Conservation (phyloP, 2,329 filamentous ascomycete species). For the Sarocladium oryzae region DNA sequence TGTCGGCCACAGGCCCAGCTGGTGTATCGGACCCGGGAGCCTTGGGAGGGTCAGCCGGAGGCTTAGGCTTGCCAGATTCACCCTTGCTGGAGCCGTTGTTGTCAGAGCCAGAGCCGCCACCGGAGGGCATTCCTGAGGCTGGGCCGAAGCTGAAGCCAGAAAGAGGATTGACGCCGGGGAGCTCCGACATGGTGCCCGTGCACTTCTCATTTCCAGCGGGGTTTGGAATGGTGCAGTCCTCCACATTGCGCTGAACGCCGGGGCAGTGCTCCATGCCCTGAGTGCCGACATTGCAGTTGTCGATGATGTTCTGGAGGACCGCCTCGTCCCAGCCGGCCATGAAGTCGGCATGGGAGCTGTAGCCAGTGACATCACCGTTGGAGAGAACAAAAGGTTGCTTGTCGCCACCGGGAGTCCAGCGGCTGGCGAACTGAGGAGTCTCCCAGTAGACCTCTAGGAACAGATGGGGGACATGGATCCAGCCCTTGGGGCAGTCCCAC, state of each 20-base stretch:
- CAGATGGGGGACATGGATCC: slow-evolving; percentile 48
- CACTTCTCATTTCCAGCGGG: slow-evolving; percentile 38
- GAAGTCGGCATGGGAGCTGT: slow-evolving; percentile 66
- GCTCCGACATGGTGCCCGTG: slow-evolving; percentile 34
- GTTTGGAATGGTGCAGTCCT: slow-evolving; percentile 44
- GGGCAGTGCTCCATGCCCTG: slow-evolving; percentile 57
- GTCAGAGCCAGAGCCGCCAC: background rate
- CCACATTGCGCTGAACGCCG: slow-evolving; percentile 47
- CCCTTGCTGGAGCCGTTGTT: background rate
- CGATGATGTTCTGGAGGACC: slow-evolving; percentile 59
- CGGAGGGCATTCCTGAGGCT: background rate
- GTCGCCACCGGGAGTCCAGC: slow-evolving; percentile 42
- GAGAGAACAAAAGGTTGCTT: slow-evolving; percentile 62
- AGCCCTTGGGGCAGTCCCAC: slow-evolving; percentile 48
- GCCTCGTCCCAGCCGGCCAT: slow-evolving; percentile 64
- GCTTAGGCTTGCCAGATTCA: background rate
- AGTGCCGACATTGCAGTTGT: slow-evolving; percentile 56
- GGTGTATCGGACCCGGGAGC: background rate
- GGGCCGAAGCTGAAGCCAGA: slow-evolving; percentile 43
- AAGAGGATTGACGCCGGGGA: slow-evolving; percentile 52
- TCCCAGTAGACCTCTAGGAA: slow-evolving; percentile 58
- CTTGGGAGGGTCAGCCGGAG: background rate
- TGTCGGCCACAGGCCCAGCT: background rate
- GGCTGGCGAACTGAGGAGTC: slow-evolving; percentile 43
- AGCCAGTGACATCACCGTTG: slow-evolving; percentile 65